Conservation (phyloP, 2,329 filamentous ascomycete genomes). For the Chaetomium sp. region DNA sequence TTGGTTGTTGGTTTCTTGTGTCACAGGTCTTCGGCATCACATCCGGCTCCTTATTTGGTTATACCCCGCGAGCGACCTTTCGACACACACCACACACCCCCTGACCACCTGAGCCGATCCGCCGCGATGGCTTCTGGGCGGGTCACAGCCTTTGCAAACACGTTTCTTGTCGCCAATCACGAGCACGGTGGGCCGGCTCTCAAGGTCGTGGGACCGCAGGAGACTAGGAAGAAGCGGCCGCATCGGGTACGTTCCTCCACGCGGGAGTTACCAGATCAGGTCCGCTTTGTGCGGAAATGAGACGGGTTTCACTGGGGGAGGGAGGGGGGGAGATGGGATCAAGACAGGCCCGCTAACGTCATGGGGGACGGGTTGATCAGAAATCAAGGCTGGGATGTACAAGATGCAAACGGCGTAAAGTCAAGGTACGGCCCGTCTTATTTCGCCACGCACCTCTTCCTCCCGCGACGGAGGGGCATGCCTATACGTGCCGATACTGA, state of each 20-base stretch:
- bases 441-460: not conserved
- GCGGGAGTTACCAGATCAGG: not conserved
- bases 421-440: constrained; percentile 35
- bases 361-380: constrained; percentile 11
- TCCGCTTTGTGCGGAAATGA: not conserved
- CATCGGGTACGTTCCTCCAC: constrained; percentile 31
- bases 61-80: constrained; percentile 11
- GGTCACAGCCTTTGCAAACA: constrained; percentile 29
- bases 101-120: not conserved
- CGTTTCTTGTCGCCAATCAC: constrained; percentile 26
- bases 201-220: constrained; percentile 29
- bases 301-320: not conserved
- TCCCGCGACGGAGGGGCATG: not conserved
- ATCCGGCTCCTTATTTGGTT: not conserved
- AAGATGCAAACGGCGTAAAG: constrained; percentile 38
- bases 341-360: constrained; percentile 2
- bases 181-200: constrained; percentile 23
- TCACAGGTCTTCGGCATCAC: not conserved
- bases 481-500: not conserved
- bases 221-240: constrained; percentile 32
- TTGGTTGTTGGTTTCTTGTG: not conserved
- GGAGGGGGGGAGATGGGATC: not conserved
- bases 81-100: not conserved
- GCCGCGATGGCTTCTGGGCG: constrained; percentile 11
- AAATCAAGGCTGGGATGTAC: constrained; percentile 38